Percentiles rank a stretch among this genome's conserved stretches.
These are phyloP conservation scores for Kwoniella europaea DNA, from an alignment of 768 basidiomycete genomes.

Conservation along the genomic window DNA sequence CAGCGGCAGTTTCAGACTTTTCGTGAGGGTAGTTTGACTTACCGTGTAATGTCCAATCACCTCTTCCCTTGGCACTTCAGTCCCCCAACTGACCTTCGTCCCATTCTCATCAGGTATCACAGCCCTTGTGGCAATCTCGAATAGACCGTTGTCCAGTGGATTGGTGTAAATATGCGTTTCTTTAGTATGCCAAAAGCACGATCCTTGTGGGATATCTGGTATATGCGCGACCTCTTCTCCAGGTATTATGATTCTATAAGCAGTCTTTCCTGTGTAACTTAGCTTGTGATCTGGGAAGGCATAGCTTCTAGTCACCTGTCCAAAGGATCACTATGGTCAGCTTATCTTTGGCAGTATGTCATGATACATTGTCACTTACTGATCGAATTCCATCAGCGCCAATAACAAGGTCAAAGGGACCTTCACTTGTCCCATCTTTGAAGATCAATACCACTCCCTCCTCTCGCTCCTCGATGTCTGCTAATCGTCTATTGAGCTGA, in stretches of 20 bases:
- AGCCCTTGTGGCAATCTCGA: slow-evolving; percentile 20
- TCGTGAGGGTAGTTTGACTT: not conserved
- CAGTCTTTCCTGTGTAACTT: slow-evolving; percentile 24
- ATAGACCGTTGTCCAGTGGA: slow-evolving; percentile 14
- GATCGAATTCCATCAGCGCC: slow-evolving; percentile 15
- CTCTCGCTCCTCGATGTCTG: not conserved
- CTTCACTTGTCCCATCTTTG: slow-evolving; percentile 4
- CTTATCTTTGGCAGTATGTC: not conserved
- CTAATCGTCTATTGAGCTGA: slow-evolving; percentile 5
- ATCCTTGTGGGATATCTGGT: slow-evolving; percentile 7
- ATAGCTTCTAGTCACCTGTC: slow-evolving; percentile 4
- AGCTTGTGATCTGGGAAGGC: slow-evolving; percentile 28
- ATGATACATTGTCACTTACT: not conserved
- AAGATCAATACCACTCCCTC: slow-evolving; percentile 2
- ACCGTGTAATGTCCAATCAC: slow-evolving; percentile 19
- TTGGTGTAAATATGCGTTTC: slow-evolving; percentile 13
- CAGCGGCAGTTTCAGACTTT: not conserved
- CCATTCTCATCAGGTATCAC: slow-evolving; percentile 9
- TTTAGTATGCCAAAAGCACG: slow-evolving; percentile 16
- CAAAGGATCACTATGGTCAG: not conserved
- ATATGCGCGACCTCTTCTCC: slow-evolving; percentile 11
- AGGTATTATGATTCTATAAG: slow-evolving; percentile 22
- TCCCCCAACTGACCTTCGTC: slow-evolving; percentile 25
- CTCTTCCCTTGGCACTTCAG: slow-evolving; percentile 14
- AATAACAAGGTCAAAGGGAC: slow-evolving; percentile 13